Evolutionary conservation across 1,139 yeast genomes (phyloP), one percentile per base, ranked within the genome.

Genomic region (Eremothecium cymbalariae): DNA sequence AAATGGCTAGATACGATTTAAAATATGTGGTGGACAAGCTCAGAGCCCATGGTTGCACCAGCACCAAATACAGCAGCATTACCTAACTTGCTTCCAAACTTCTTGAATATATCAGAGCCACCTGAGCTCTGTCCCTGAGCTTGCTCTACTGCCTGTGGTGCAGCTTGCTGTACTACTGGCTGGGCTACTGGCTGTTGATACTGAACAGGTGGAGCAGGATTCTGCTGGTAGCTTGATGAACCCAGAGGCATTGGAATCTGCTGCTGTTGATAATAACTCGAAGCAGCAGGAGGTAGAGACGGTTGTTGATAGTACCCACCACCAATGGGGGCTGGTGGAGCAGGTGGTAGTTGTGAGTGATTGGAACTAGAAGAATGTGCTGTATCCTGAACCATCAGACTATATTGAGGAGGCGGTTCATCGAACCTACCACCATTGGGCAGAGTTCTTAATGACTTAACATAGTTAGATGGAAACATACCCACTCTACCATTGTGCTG

Each of bases 51-150:
- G 1, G 96, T 81, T 26, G 97, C 95, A 67, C 98, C 98, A 14
- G 96, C 97, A 60, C 97, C 97, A 48, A 85, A 88, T 40, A 88
- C 75, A 18, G 94, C 94, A 5, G 96, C 96, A 49, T 85, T 79
- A 36, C 96, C 96, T 36, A 88, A 65, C 60, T 83, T 80, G 39
- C 83, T 68, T 13, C 96, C 96, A 50, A 84, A 74, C 55, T 72
- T 79, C 57, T 72, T 76, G 36, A 81, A 55, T 7, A 64, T 68
- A 8, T 17, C 35, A 13, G 38, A 24, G 6, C 63, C 63, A 20
- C 53, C 48, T 16, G 42, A 33, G 18, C 44, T 44, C 8, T 38
- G 39, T 5, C 25, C 19, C 13, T 28, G 29, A 23, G 50, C 47
- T 17, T 48, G 48, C 26, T 51, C 57, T 18, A 41, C 52, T 33